A percentile compares a stretch with the other conserved stretches of the same genome.
phyloP scores from a whole-genome alignment of 371 early-diverging fungal genomes.

The Mortierella sp. region DNA sequence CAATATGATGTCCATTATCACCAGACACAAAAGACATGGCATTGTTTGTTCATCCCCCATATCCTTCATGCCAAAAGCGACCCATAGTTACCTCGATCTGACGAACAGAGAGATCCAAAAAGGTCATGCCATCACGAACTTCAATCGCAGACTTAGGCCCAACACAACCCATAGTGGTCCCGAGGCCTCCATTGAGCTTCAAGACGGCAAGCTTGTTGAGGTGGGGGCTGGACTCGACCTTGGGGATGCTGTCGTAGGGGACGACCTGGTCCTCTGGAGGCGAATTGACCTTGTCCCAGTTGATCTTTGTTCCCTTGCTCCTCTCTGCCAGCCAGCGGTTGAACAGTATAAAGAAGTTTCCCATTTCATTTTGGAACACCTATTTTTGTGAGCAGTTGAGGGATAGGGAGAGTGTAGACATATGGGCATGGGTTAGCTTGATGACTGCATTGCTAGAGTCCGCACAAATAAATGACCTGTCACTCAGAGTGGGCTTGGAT shows the following conservation, averaged over 20 bases:
- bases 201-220: slow-evolving; percentile 97
- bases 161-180: slow-evolving; percentile 99
- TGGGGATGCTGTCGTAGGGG: slow-evolving; percentile 79
- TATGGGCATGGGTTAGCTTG: not conserved
- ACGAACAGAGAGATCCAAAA: slow-evolving; percentile 98
- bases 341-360: slow-evolving; percentile 93
- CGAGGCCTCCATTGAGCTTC: slow-evolving; percentile 99
- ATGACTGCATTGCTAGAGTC: not conserved
- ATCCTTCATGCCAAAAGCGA: not conserved
- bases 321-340: slow-evolving; percentile 89
- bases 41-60: not conserved
- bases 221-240: slow-evolving; percentile 65
- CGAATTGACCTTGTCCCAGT: slow-evolving; percentile 95
- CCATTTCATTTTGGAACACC: slow-evolving; percentile 81
- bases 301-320: slow-evolving; percentile 84
- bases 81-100: slow-evolving; percentile 92
- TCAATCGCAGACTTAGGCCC: slow-evolving; percentile 99
- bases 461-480: not conserved
- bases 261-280: slow-evolving; percentile 92
- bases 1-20: not conserved
- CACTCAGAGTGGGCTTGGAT: not conserved
- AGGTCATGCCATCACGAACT: slow-evolving; percentile 98
- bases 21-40: too few species aligned
- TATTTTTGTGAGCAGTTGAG: slow-evolving; percentile 3
- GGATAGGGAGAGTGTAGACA: too few species aligned